Conservation (phyloP, 257 asterid genomes). For the Przewalskia tangutica region DNA sequence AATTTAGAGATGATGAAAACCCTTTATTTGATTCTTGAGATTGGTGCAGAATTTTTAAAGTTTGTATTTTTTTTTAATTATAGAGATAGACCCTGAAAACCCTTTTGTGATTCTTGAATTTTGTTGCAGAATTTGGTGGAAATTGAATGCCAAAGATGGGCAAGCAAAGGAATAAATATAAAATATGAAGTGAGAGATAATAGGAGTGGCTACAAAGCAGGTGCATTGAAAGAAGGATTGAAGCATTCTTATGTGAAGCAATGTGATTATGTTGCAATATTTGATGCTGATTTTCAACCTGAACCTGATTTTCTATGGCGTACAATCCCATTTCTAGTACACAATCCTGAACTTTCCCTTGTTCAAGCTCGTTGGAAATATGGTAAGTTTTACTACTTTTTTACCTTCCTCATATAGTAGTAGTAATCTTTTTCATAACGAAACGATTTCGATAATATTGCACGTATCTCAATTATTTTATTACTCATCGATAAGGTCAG, state of each 20-base stretch:
- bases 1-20: background rate
- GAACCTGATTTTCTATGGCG: constrained; percentile 89
- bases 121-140: constrained; percentile 59
- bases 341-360: constrained; percentile 75
- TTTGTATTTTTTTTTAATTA: background rate
- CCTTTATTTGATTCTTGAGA: background rate
- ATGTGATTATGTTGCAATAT: constrained; percentile 78
- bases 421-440: background rate
- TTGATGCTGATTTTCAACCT: constrained; percentile 94
- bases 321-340: constrained; percentile 64
- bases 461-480: background rate
- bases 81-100: background rate
- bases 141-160: constrained; percentile 92
- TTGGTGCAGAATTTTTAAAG: constrained; percentile 29
- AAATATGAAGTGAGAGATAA: constrained; percentile 85
- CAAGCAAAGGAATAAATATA: constrained; percentile 78
- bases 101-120: constrained; percentile 10
- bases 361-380: constrained; percentile 95
- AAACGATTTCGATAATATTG: background rate
- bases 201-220: constrained; percentile 91
- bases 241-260: constrained; percentile 64
- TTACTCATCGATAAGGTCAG: too few species aligned
- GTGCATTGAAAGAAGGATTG: constrained; percentile 79
- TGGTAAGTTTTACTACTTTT: constrained; percentile 27
- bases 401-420: background rate